Conservation (phyloP, 179 eudicot species). For the Beta corolliflora region DNA sequence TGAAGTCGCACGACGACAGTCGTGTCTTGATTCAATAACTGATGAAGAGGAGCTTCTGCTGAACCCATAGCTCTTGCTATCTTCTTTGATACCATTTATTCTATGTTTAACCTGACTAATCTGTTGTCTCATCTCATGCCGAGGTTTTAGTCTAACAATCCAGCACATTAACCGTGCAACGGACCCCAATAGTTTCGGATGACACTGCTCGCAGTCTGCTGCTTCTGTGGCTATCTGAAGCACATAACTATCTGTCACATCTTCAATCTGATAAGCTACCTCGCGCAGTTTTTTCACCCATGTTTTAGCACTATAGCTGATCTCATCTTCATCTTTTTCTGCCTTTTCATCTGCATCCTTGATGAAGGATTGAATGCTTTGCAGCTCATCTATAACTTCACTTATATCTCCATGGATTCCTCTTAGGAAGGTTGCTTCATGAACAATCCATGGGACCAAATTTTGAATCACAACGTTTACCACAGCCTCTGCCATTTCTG, state of each 20-base stretch:
- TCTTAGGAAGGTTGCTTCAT: slow-evolving; percentile 18
- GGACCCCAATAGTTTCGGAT: background rate
- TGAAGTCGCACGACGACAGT: slow-evolving; percentile 24
- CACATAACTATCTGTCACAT: slow-evolving; percentile 20
- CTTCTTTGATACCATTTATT: slow-evolving; percentile 14
- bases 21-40: slow-evolving; percentile 23
- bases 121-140: slow-evolving; percentile 9
- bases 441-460: slow-evolving; percentile 14
- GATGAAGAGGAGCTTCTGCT: background rate
- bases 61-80: slow-evolving; percentile 10
- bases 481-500: slow-evolving; percentile 26
- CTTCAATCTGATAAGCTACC: slow-evolving; percentile 26
- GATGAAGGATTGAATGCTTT: slow-evolving; percentile 19
- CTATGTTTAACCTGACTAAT: background rate
- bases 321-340: background rate
- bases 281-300: slow-evolving; percentile 31
- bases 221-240: slow-evolving; percentile 21
- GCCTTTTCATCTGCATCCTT: slow-evolving; percentile 22
- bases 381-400: slow-evolving; percentile 18
- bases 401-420: slow-evolving; percentile 18
- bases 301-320: background rate
- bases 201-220: background rate
- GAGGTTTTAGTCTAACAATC: slow-evolving; percentile 2
- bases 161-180: slow-evolving; percentile 1
- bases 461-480: slow-evolving; percentile 18